phyloP scores from a whole-genome alignment of 1,284 basidiomycete genomes.

The Ceratobasidium sp. region DNA sequence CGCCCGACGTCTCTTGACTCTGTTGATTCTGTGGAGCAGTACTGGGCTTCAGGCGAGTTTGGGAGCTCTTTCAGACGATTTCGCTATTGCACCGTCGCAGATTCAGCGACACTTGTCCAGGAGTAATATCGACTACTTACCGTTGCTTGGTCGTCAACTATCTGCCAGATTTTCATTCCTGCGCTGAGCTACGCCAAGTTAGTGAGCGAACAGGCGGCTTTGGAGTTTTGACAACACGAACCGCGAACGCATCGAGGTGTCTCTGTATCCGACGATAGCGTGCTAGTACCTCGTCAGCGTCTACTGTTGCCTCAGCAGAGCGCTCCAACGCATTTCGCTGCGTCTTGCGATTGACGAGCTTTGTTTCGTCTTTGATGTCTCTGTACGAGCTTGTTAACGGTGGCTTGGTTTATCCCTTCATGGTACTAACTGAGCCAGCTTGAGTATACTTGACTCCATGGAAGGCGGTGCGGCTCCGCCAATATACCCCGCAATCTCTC shows the following conservation, averaged over 20 bases:
- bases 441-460: background rate
- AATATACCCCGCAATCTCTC: background rate
- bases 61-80: constrained; percentile 3
- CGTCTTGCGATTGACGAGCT: background rate
- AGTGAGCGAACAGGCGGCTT: background rate
- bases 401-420: background rate
- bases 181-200: background rate
- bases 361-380: background rate
- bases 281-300: constrained; percentile 16
- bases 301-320: background rate
- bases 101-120: background rate
- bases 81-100: background rate
- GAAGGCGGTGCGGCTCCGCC: background rate
- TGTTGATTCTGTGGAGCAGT: background rate
- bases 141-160: background rate
- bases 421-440: background rate
- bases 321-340: background rate
- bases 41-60: background rate
- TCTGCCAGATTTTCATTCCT: background rate
- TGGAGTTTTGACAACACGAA: background rate
- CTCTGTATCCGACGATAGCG: constrained; percentile 23
- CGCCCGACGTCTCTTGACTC: background rate
- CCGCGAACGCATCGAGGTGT: background rate
- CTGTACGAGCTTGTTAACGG: background rate
- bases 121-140: background rate